phyloP scores from a whole-genome alignment of 805 yeast species.

The Martiniozyma abietophila region DNA sequence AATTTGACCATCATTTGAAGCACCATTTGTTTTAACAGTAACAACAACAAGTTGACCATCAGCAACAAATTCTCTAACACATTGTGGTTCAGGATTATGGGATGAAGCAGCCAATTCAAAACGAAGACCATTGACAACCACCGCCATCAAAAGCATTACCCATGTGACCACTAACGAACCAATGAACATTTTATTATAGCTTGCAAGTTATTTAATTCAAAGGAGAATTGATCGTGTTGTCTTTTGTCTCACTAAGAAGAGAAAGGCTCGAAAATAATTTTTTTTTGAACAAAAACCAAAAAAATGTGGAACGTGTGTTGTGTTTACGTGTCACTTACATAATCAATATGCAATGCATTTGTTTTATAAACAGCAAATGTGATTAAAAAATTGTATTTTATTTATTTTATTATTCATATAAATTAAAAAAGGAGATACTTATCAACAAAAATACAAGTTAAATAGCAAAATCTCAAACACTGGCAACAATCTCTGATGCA shows the following conservation, averaged over 20 bases:
- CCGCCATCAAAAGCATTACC: neutral
- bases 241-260: too few relatives aligned
- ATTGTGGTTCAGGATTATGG: constrained; percentile 42
- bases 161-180: neutral
- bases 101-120: constrained; percentile 25
- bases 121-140: constrained; percentile 18
- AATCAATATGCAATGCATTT: too few relatives aligned
- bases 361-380: too few relatives aligned
- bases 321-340: too few relatives aligned
- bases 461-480: constrained; percentile 33
- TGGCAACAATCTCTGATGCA: constrained; percentile 84
- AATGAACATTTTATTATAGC: neutral
- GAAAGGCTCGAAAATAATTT: neutral
- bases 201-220: neutral
- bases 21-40: constrained; percentile 65
- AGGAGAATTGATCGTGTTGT: too few relatives aligned
- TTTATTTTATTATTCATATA: neutral
- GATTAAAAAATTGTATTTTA: too few relatives aligned
- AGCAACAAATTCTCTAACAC: constrained; percentile 86
- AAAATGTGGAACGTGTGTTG: neutral
- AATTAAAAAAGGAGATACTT: neutral
- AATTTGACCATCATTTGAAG: constrained; percentile 78
- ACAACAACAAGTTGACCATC: constrained; percentile 85
- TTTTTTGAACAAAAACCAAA: neutral
- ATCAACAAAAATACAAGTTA: neutral